phyloP scores from a whole-genome alignment of 805 yeast genomes.

The Wickerhamomyces ciferrii region DNA sequence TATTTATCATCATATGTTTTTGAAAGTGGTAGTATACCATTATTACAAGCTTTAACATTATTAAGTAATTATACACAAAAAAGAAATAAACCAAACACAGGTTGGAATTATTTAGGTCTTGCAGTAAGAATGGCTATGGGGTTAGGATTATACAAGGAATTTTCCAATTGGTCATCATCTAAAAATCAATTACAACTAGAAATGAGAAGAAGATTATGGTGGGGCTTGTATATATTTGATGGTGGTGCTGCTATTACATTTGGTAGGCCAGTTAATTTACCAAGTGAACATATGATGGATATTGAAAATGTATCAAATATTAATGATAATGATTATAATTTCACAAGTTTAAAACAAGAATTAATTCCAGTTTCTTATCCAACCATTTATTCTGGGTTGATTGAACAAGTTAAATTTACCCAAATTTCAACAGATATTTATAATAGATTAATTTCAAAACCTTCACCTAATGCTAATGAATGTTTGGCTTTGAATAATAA shows the following conservation, averaged over 20 bases:
- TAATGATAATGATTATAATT: constrained; percentile 32
- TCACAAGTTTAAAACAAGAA: constrained; percentile 11
- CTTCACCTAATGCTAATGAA: constrained; percentile 42
- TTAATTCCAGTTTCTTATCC: constrained; percentile 30
- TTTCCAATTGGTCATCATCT: constrained; percentile 33
- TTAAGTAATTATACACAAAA: constrained; percentile 59
- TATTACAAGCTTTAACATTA: constrained; percentile 46
- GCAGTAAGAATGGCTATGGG: constrained; percentile 66
- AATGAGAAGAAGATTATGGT: constrained; percentile 59
- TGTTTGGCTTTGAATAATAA: constrained; percentile 42
- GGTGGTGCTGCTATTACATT: constrained; percentile 59
- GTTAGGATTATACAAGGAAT: constrained; percentile 55
- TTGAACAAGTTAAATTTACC: constrained; percentile 48
- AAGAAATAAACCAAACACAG: constrained; percentile 61
- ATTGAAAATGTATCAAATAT: constrained; percentile 45
- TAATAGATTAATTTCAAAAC: constrained; percentile 40
- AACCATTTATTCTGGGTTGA: constrained; percentile 53
- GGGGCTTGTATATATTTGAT: constrained; percentile 62
- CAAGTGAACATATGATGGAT: constrained; percentile 40
- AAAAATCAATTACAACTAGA: constrained; percentile 41
- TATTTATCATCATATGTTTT: constrained; percentile 41
- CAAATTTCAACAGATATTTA: constrained; percentile 43
- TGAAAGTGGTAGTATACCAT: constrained; percentile 54
- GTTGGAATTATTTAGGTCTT: constrained; percentile 63
- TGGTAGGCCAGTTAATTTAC: constrained; percentile 58